Evolutionary conservation across 2,329 filamentous ascomycete species (phyloP).

Genomic region (Dothideomycetes sp.): DNA sequence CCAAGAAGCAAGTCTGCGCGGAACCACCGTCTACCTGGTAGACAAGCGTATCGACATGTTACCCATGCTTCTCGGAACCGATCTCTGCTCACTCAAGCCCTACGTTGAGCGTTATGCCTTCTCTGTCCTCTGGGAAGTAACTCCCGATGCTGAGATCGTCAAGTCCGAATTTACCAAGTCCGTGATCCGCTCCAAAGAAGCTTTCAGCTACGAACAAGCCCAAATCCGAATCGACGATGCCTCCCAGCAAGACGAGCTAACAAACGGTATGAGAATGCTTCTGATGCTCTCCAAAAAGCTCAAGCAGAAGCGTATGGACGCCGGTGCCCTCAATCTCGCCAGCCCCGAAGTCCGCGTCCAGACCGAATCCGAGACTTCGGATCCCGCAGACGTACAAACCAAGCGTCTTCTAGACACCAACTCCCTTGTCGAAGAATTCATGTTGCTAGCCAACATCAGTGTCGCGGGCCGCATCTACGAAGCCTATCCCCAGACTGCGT

Average conservation of each 20-base stretch:
- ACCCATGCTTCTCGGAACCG: constrained; percentile 88
- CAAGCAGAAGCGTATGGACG: constrained; percentile 90
- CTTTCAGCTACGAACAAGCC: constrained; percentile 95
- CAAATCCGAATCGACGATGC: constrained; percentile 87
- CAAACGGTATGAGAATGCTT: constrained; percentile 76
- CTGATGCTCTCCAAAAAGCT: constrained; percentile 86
- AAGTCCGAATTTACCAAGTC: constrained; percentile 89
- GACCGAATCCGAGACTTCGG: constrained; percentile 88
- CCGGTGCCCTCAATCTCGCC: constrained; percentile 86
- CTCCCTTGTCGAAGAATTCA: constrained; percentile 97
- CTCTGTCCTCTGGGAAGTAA: constrained; percentile 65
- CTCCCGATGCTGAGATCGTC: constrained; percentile 74
- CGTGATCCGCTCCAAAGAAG: constrained; percentile 91
- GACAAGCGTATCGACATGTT: constrained; percentile 99
- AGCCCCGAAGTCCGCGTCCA: constrained; percentile 97
- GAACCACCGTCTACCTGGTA: constrained; percentile 93
- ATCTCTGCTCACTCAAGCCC: constrained; percentile 91
- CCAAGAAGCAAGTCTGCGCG: constrained; percentile 81
- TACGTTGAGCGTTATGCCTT: constrained; percentile 72
- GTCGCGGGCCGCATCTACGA: constrained; percentile 86
- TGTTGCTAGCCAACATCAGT: constrained; percentile 94
- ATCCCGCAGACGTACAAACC: constrained; percentile 91
- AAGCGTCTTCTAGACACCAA: constrained; percentile 93
- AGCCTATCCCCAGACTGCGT: constrained; percentile 87
- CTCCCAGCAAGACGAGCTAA: constrained; percentile 81